Evolutionary conservation across 2,329 filamentous ascomycete species (phyloP).

Genomic region (Penicillium sp.): DNA sequence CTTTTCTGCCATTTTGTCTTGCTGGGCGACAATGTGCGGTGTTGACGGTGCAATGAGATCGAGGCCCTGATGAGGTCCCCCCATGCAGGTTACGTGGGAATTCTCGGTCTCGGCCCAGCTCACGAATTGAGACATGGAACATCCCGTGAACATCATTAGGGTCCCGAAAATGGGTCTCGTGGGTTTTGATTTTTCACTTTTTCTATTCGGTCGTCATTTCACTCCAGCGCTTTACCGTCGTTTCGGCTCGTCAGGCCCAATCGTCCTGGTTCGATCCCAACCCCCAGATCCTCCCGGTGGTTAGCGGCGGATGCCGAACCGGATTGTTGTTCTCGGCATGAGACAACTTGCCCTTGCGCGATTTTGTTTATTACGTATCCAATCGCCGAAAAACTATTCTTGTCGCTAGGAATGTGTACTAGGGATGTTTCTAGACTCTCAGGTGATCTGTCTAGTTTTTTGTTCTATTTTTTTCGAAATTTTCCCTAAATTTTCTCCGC

Average conservation of each 20-base stretch:
- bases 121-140: neutral
- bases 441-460: neutral
- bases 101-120: constrained; percentile 12
- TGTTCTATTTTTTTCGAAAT: neutral
- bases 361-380: constrained; percentile 17
- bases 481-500: neutral
- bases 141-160: neutral
- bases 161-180: neutral
- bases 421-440: neutral
- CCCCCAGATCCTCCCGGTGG: constrained; percentile 26
- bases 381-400: neutral
- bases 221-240: neutral
- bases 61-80: neutral
- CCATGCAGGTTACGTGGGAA: constrained; percentile 7
- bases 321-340: constrained; percentile 20
- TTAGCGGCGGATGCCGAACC: constrained; percentile 27
- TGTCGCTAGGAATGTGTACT: neutral
- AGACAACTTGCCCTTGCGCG: constrained; percentile 18
- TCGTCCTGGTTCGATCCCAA: constrained; percentile 1
- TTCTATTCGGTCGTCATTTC: neutral
- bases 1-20: constrained; percentile 6
- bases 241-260: neutral
- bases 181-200: neutral
- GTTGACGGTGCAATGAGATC: constrained; percentile 15
- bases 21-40: neutral